Conservation (phyloP, 2,329 filamentous ascomycete genomes). For the Colletotrichum musicola region DNA sequence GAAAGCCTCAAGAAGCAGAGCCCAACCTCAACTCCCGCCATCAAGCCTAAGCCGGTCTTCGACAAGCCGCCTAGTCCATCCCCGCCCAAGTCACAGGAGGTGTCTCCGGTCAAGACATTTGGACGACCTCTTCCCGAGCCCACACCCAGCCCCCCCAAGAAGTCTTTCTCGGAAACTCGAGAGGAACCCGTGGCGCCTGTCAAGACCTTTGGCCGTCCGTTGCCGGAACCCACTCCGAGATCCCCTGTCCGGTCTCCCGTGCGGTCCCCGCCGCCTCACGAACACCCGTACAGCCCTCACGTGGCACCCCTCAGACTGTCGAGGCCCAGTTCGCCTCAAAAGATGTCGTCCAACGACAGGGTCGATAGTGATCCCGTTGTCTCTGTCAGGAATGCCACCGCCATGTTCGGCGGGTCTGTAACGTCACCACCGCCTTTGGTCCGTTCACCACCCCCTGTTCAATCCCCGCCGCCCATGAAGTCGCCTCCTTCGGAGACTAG, state of each 20-base stretch:
- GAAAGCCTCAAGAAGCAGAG: constrained; percentile 41
- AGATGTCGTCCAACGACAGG: constrained; percentile 42
- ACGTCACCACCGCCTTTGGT: constrained; percentile 18
- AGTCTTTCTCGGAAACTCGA: constrained; percentile 31
- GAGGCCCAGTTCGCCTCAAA: constrained; percentile 47
- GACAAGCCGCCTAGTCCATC: constrained; percentile 30
- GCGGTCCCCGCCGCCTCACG: constrained; percentile 27
- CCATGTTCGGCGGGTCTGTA: constrained; percentile 49
- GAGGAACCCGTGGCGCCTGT: constrained; percentile 49
- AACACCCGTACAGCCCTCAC: constrained; percentile 36
- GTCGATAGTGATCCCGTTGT: constrained; percentile 50
- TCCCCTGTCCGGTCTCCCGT: constrained; percentile 28
- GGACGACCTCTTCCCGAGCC: constrained; percentile 47
- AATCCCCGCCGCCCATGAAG: constrained; percentile 15
- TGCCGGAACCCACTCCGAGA: constrained; percentile 43
- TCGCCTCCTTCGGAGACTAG: constrained; percentile 21
- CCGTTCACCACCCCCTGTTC: constrained; percentile 16
- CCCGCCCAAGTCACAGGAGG: constrained; percentile 37
- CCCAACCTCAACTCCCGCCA: constrained; percentile 23
- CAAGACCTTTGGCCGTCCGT: constrained; percentile 49
- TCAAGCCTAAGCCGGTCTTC: constrained; percentile 36
- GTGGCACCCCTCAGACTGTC: constrained; percentile 54
- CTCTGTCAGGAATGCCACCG: constrained; percentile 50
- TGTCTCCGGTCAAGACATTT: constrained; percentile 52
- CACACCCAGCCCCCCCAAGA: constrained; percentile 44